Conservation (phyloP, 805 yeast species). For the Candida insectorum region DNA sequence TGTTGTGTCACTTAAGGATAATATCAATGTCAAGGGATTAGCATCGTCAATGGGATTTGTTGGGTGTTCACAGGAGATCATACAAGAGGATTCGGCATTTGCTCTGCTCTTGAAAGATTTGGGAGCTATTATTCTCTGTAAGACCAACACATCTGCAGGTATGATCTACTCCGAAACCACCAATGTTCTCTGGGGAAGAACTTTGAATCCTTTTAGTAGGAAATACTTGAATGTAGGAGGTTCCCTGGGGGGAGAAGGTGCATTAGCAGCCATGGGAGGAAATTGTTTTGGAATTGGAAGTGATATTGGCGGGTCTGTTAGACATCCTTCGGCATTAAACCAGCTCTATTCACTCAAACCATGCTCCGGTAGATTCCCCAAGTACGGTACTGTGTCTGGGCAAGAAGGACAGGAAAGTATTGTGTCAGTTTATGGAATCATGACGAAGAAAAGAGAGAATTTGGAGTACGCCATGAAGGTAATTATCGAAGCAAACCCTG, state of each 20-base stretch:
- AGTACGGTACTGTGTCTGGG: slow-evolving; percentile 34
- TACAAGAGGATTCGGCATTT: slow-evolving; percentile 31
- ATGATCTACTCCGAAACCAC: slow-evolving; percentile 50
- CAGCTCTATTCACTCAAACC: slow-evolving; percentile 38
- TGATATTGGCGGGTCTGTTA: slow-evolving; percentile 55
- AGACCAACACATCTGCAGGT: slow-evolving; percentile 53
- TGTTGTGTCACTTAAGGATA: slow-evolving; percentile 39
- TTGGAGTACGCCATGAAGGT: slow-evolving; percentile 41
- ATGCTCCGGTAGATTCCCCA: slow-evolving; percentile 7
- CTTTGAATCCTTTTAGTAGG: slow-evolving; percentile 44
- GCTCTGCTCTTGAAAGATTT: slow-evolving; percentile 36
- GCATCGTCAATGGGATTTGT: slow-evolving; percentile 50
- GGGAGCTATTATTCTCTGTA: slow-evolving; percentile 55
- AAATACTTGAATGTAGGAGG: slow-evolving; percentile 44
- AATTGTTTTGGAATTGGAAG: slow-evolving; percentile 52
- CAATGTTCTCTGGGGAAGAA: slow-evolving; percentile 41
- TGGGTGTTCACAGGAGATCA: slow-evolving; percentile 34
- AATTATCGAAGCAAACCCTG: slow-evolving; percentile 59
- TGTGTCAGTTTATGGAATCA: slow-evolving; percentile 64
- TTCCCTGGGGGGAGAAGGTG: slow-evolving; percentile 54
- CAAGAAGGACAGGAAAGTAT: slow-evolving; percentile 67
- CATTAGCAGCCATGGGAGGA: slow-evolving; percentile 42
- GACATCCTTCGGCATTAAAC: slow-evolving; percentile 45
- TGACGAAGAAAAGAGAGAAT: slow-evolving; percentile 61
- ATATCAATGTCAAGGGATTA: slow-evolving; percentile 44